Base-by-base conservation (phyloP, 148 eudicot species). In the Rhododendron griersonianum region DNA sequence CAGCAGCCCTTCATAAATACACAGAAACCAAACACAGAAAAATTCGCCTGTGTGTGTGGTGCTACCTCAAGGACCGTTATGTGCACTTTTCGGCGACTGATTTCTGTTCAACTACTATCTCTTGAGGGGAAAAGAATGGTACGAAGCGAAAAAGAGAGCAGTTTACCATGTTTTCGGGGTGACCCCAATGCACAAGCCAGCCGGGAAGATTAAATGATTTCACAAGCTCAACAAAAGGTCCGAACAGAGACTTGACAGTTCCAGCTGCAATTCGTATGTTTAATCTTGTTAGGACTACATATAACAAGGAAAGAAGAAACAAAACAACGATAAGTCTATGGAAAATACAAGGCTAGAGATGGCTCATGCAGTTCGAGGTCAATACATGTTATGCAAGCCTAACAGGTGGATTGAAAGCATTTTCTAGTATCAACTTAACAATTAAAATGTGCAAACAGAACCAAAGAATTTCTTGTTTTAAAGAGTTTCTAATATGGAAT, bases 181-280 rank as follows among this genome's bases (percentile, higher is more conserved):
- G n/a, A n/a, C n/a, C n/a, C n/a, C n/a, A n/a, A n/a, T n/a, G n/a
- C n/a, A n/a, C n/a, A n/a, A n/a, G n/a, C n/a, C n/a, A n/a, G n/a
- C n/a, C n/a, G n/a, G n/a, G n/a, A n/a, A n/a, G n/a, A n/a, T n/a
- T n/a, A n/a, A n/a, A n/a, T n/a, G n/a, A n/a, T n/a, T n/a, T n/a
- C n/a, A n/a, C n/a, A n/a, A n/a, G 83, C 91, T 96, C 99, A 45
- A 89, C 98, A 87, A 95, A 91, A 35, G 98, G 98, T 44, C 91
- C 91, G 86, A 96, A 95, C 23, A 91, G 78, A 78, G 99, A 94
- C 88, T 91, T 93, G 84, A 95, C 90, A 50, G 93, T 88, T 81
- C 87, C 87, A 88, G 96, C 99, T 96, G 91, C 87, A 61, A 86
- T 45, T 71, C 78, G 21, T 16, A 81, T 53, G 63, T 59, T 67